phyloP scores from a whole-genome alignment of 2,329 filamentous ascomycete genomes.

The Achaetomium macrosporum region DNA sequence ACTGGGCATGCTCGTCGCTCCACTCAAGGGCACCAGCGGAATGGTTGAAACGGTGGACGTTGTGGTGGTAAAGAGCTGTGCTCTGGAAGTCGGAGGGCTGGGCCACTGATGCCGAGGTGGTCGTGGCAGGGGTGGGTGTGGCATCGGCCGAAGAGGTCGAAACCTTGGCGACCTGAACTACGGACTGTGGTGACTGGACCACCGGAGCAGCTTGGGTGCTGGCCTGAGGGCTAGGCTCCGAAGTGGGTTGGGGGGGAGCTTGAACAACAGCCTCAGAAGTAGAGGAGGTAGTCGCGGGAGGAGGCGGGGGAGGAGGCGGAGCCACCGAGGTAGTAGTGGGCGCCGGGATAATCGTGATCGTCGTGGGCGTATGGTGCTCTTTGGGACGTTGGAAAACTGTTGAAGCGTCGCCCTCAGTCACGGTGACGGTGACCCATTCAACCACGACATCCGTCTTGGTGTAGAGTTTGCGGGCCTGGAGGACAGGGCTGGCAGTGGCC shows the following conservation, averaged over 20 bases:
- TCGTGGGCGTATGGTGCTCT: constrained; percentile 11
- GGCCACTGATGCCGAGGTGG: constrained; percentile 14
- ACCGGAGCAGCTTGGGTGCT: constrained; percentile 12
- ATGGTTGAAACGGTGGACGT: constrained; percentile 80
- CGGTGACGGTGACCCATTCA: constrained; percentile 43
- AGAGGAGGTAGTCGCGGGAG: constrained; percentile 9
- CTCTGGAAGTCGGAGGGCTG: constrained; percentile 28
- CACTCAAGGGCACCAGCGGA: constrained; percentile 60
- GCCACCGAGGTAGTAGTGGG: constrained; percentile 18
- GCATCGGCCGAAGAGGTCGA: constrained; percentile 4
- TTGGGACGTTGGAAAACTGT: constrained; percentile 17
- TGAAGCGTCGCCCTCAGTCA: constrained; percentile 19
- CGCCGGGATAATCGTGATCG: constrained; percentile 10
- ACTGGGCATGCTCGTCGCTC: constrained; percentile 57
- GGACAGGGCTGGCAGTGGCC: constrained; percentile 38
- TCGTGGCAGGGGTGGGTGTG: constrained; percentile 4
- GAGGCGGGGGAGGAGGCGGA: constrained; percentile 14
- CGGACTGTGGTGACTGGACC: constrained; percentile 15
- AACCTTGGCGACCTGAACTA: background rate
- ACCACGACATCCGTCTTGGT: constrained; percentile 37
- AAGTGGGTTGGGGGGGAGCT: constrained; percentile 14
- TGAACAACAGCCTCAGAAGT: constrained; percentile 7
- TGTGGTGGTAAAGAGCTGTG: constrained; percentile 66
- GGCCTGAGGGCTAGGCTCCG: constrained; percentile 1
- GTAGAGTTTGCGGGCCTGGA: constrained; percentile 34